Conservation (phyloP, 139 green algal species). For the Coelastrella sp. region DNA sequence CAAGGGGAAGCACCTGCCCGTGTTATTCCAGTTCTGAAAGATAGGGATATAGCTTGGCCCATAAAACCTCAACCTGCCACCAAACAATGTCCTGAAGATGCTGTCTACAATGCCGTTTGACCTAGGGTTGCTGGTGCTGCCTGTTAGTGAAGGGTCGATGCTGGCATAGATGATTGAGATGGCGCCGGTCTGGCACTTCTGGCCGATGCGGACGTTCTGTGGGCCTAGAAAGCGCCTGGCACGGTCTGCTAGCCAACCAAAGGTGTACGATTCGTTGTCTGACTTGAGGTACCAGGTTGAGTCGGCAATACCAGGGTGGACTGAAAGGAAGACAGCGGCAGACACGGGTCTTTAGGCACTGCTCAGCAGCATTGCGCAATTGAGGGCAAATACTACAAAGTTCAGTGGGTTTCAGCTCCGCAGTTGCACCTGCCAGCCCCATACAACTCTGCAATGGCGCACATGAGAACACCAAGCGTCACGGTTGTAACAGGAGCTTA, state of each 20-base stretch:
- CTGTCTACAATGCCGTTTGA: conserved; percentile 3
- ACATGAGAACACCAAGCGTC: too few relatives aligned
- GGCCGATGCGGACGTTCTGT: not conserved
- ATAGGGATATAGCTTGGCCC: conserved; percentile 1
- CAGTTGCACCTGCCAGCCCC: too few relatives aligned
- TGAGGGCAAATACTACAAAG: not conserved
- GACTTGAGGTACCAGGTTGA: conserved; percentile 39
- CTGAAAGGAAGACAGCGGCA: not conserved
- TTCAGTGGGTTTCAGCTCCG: not conserved
- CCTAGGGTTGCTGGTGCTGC: not conserved
- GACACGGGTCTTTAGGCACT: too few relatives aligned
- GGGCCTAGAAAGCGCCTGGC: not conserved
- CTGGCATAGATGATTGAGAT: conserved; percentile 22
- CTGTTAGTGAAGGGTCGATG: conserved; percentile 15
- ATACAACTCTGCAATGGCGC: too few relatives aligned
- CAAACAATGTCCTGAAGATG: not conserved
- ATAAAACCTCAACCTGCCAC: conserved; percentile 5
- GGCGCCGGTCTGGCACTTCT: not conserved
- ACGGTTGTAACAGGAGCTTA: too few relatives aligned
- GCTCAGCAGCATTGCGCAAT: not conserved
- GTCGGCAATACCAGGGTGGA: conserved; percentile 37
- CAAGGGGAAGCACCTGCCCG: not conserved
- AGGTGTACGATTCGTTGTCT: conserved; percentile 22
- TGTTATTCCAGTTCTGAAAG: conserved; percentile 29
- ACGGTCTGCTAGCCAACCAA: not conserved